Percentiles rank a stretch among this genome's conserved stretches.
Evolutionary conservation across 768 basidiomycete species (phyloP).

Genomic region (Tylopilus intermedius): DNA sequence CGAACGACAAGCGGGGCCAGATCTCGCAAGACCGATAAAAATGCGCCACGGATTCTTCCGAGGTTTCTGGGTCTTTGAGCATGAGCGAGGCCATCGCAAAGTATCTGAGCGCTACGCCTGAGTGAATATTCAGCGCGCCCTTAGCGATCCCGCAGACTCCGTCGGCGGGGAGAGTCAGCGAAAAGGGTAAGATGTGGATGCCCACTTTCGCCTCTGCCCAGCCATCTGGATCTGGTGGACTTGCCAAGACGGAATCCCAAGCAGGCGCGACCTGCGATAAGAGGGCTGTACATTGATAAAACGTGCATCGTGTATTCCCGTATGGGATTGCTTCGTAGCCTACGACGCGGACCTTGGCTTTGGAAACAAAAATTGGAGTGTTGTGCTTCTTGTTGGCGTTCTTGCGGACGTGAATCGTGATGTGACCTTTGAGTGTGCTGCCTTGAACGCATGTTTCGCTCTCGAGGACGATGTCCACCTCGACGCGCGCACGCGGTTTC

Average conservation of each 20-base stretch:
- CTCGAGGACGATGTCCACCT: constrained; percentile 76
- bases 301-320: constrained; percentile 62
- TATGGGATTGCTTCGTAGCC: constrained; percentile 74
- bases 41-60: constrained; percentile 73
- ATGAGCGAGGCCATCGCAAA: constrained; percentile 78
- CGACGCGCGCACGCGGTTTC: constrained; percentile 67
- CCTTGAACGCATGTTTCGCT: constrained; percentile 78
- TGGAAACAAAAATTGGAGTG: constrained; percentile 57
- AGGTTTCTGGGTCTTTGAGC: constrained; percentile 59
- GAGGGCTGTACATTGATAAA: constrained; percentile 68
- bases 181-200: constrained; percentile 65
- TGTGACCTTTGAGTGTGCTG: constrained; percentile 59
- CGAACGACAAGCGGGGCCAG: constrained; percentile 70
- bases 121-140: constrained; percentile 50
- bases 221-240: constrained; percentile 53
- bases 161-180: constrained; percentile 58
- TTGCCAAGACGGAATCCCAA: constrained; percentile 39
- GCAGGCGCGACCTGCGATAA: constrained; percentile 48
- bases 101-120: constrained; percentile 67
- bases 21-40: constrained; percentile 82
- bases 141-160: constrained; percentile 50
- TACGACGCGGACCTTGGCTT: constrained; percentile 74
- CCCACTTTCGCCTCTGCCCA: constrained; percentile 63
- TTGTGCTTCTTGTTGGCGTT: constrained; percentile 47
- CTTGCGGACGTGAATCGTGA: constrained; percentile 61